Base-by-base conservation (phyloP, 2,329 filamentous ascomycete species). In the Talaromyces albobiverticillius region DNA sequence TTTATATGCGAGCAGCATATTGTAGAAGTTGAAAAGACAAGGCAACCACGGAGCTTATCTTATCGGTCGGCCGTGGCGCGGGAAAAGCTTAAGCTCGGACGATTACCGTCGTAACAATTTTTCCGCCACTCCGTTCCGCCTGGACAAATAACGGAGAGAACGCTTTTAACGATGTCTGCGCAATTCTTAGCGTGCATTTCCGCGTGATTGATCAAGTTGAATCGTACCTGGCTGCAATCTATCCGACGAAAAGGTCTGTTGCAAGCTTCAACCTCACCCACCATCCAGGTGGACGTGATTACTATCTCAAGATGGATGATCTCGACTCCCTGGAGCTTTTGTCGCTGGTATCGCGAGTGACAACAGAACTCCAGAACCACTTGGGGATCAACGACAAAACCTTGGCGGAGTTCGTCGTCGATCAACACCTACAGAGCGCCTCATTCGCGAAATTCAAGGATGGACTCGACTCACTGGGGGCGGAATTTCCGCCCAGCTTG, bases 361-460 rank as follows among this genome's bases (percentile, higher is more conserved):
- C 91, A 13, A 93, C 89, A 16, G 94, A 99, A 73, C 81, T 99
- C 51, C 88, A 95, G 65, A 99, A 99, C 67, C 90, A 99, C 74
- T 75, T 97, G 56, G 90, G 92, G 53, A 85, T 96, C 64, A 88
- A 83, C 69, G 92, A 99, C 75, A 96, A 95, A 74, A 96, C 90
- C 4, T 84, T 99, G 23, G 92, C 94, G 62, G 94, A 99, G 73
- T 99, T 96, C 68, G 85, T 99, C 65, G 96, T 99, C 67, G 89
- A 89, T 58, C 88, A 96, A 69, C 90, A 95, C 64, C 74, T 87
- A 69, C 83, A 92, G 80, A 88, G 85, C 76, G 80, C 79, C 49
- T 82, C 81, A 25, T 78, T 89, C 54, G 72, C 80, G 50, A 85
- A 88, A 25, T 99, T 97, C 76, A 88, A 88, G 75, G 77, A 79